Base-by-base conservation (phyloP, 805 yeast genomes). In the Candida namnaoensis region DNA sequence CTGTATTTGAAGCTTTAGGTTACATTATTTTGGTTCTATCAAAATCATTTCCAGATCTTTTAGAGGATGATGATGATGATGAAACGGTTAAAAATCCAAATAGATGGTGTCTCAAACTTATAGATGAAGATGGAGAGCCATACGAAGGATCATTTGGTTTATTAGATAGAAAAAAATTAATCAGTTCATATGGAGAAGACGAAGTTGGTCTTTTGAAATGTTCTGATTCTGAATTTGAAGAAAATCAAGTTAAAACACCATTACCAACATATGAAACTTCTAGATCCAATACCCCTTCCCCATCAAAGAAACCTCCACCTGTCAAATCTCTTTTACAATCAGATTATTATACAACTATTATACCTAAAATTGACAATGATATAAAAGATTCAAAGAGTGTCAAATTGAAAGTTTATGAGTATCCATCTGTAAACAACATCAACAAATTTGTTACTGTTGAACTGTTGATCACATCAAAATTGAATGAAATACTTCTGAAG, bases 81-180 rank as follows among this genome's bases (percentile, higher is more conserved):
- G 7, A 12, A n/a, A 19, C 12, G 32, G 44, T 58, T 30, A 52
- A 59, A 39, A 76, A 82, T 45, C 84, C 90, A 0, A 82, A 83
- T 51, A 60, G 62, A 44, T 88, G 95, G 93, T 71, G 81, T 41
- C 54, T 91, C 32, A 84, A 84, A 43, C 68, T 91, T 23, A 88
- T 84, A 1, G 99, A 93, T 57, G 98, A 91, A 39, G 97, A 90
- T 56, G 91, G 91, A 7, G 96, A 95, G 39, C 81, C 85, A 34
- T 88, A 87, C 41, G 99, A 95, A 50, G 82, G 76, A 32, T 86
- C 88, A 40, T 90, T 93, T 65, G 98, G 98, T 2, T 77, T 90
- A 1, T 65, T 93, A 42, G 91, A 83, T 37, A 66, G 97, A 47
- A 70, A 75, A 0, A 68, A 90, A 41, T 52, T 66, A 5, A 66